Evolutionary conservation across 2,329 filamentous ascomycete genomes (phyloP).

Genomic region (Blumeria graminis): DNA sequence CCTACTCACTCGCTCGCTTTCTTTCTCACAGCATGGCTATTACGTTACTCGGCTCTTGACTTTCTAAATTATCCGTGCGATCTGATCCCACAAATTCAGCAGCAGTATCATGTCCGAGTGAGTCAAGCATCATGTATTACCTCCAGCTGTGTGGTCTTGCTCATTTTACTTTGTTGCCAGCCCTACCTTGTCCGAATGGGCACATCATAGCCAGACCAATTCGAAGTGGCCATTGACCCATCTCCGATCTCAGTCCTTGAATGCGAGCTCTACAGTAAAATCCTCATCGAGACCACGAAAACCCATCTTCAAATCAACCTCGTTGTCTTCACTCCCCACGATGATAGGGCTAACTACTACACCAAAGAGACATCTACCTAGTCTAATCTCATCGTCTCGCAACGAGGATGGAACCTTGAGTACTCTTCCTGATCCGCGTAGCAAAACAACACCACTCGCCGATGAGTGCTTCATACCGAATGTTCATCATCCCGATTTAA

Average conservation of each 20-base stretch:
- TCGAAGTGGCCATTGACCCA: slow-evolving; percentile 22
- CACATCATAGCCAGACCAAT: slow-evolving; percentile 22
- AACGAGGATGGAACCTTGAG: slow-evolving; percentile 37
- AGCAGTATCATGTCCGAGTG: slow-evolving; percentile 6
- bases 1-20: too few relatives aligned
- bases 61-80: not conserved
- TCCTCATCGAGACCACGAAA: slow-evolving; percentile 14
- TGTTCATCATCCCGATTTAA: slow-evolving; percentile 28
- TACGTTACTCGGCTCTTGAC: too few relatives aligned
- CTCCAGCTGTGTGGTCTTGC: not conserved
- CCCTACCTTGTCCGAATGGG: slow-evolving; percentile 21
- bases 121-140: slow-evolving; percentile 1
- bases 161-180: too few relatives aligned
- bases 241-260: slow-evolving; percentile 26
- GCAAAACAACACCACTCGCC: slow-evolving; percentile 23
- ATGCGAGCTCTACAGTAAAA: slow-evolving; percentile 16
- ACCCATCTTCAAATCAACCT: slow-evolving; percentile 16
- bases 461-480: slow-evolving; percentile 13
- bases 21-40: too few relatives aligned
- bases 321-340: slow-evolving; percentile 17
- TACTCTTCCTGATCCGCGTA: slow-evolving; percentile 42
- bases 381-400: slow-evolving; percentile 17
- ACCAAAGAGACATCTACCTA: slow-evolving; percentile 7
- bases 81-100: not conserved
- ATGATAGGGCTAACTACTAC: slow-evolving; percentile 16